Evolutionary conservation across 2,329 filamentous ascomycete genomes (phyloP), one percentile per base, ranked within the genome.

Genomic region (Xylariaceae sp.): DNA sequence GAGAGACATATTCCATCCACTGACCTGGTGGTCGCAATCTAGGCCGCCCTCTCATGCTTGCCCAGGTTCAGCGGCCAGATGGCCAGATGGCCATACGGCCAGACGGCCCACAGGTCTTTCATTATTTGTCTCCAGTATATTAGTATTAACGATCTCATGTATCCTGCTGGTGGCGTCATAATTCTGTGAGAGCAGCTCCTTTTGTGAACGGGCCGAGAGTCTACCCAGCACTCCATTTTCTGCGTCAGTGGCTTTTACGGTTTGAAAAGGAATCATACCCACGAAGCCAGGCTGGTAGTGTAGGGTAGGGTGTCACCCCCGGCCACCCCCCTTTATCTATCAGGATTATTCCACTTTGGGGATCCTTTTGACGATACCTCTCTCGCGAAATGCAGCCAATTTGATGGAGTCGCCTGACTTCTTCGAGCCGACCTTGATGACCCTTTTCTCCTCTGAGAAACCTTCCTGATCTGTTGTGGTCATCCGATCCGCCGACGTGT

Each of bases 401-500:
- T 45, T 48, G 51, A 41, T 50, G 29, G 19, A 56, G 65, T 64
- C 65, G 59, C 61, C 66, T 67, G 64, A 66, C 63, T 62, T 62
- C 57, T 45, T 52, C 45, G 42, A 60, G 50, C 56, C 44, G 61
- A 58, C 53, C 56, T 65, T 62, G 55, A 60, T 58, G 61, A 55
- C 54, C 57, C 56, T 56, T 56, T 53, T 52, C 55, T 55, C 47
- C 27, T 47, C 39, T 62, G 50, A 47, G 60, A 66, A 66, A 67
- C 65, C 65, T 67, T 67, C 65, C 65, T 53, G 44, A 65, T 67
- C 65, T 34, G 64, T 66, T 59, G 47, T 53, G 60, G 40, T 60
- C 63, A 65, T 65, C 59, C 64, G 65, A 67, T 64, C 60, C 56
- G 60, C 50, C 46, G 47, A 45, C 47, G 29, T 48, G 27, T 53